Conservation (phyloP, 352 stramenopile genomes). For the Phytophthora multivora region DNA sequence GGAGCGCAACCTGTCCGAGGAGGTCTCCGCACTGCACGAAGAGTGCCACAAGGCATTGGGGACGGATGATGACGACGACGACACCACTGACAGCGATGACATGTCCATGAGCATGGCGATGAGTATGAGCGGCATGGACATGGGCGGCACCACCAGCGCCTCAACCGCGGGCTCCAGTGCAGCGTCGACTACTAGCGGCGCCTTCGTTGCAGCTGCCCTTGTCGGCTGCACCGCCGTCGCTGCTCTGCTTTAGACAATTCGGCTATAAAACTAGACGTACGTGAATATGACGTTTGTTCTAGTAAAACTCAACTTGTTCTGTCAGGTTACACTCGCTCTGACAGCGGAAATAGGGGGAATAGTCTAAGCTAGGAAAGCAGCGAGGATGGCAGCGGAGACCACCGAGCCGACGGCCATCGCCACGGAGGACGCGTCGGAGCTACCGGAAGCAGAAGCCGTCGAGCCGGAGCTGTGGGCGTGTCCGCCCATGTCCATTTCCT, state of each 20-base stretch:
- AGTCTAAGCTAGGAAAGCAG: conserved; percentile 27
- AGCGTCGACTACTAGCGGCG: conserved; percentile 10
- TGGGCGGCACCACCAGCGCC: conserved; percentile 19
- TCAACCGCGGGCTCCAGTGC: conserved; percentile 19
- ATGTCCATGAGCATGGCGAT: conserved; percentile 36
- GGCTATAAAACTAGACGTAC: not conserved
- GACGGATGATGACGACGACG: conserved; percentile 26
- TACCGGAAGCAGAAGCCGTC: conserved; percentile 6
- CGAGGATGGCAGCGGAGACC: conserved; percentile 16
- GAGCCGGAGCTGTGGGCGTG: conserved; percentile 10
- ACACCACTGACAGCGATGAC: conserved; percentile 25
- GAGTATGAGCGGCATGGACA: conserved; percentile 30
- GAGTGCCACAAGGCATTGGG: conserved; percentile 46
- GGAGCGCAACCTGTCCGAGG: conserved; percentile 43
- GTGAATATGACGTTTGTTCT: not conserved
- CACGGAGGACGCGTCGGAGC: conserved; percentile 16
- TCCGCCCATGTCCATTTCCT: conserved; percentile 31
- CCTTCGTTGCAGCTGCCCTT: conserved; percentile 11
- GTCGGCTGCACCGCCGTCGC: conserved; percentile 7
- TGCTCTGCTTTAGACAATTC: conserved; percentile 11
- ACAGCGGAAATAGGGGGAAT: conserved; percentile 1
- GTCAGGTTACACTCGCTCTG: too few species aligned
- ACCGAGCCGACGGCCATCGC: conserved; percentile 19
- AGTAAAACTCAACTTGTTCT: conserved; percentile 5
- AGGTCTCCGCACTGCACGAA: conserved; percentile 46